Evolutionary conservation across 164 flowering plant genomes (phyloP).

Genomic region (Annona squamosa): DNA sequence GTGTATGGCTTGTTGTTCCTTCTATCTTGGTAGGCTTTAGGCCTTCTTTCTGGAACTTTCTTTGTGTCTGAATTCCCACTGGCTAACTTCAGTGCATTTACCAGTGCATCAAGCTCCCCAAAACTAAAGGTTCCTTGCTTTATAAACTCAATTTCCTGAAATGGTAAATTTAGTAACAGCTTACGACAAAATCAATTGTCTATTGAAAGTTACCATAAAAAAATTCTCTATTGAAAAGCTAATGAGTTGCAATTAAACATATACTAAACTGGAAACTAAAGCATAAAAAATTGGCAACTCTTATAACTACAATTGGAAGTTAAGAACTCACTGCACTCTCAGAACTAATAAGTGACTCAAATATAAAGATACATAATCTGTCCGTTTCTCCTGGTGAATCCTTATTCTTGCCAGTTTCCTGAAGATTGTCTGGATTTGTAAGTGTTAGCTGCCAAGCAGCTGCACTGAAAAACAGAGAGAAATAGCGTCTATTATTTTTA

Average conservation of each 20-base stretch:
- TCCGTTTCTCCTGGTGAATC: conserved; percentile 20
- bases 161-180: neutral
- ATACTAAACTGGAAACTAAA: neutral
- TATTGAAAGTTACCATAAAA: neutral
- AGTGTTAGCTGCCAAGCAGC: conserved; percentile 87
- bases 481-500: neutral
- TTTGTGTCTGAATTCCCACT: conserved; percentile 30
- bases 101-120: conserved; percentile 82
- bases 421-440: conserved; percentile 32
- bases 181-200: neutral
- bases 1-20: conserved; percentile 20
- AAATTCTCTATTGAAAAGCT: neutral
- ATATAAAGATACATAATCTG: conserved; percentile 56
- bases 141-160: conserved; percentile 93
- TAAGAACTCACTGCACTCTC: conserved; percentile 53
- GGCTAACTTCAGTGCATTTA: conserved; percentile 58
- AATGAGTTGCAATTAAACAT: neutral
- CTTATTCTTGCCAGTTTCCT: conserved; percentile 19
- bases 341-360: conserved; percentile 63
- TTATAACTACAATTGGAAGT: neutral
- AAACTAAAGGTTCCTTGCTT: conserved; percentile 67
- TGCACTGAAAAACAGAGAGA: conserved; percentile 43
- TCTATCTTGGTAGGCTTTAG: conserved; percentile 26
- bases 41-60: conserved; percentile 30
- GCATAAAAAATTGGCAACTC: neutral